Evolutionary conservation across 768 basidiomycete species (phyloP), one percentile per base, ranked within the genome.

Genomic region (Pilatotrama ljubarskyi): DNA sequence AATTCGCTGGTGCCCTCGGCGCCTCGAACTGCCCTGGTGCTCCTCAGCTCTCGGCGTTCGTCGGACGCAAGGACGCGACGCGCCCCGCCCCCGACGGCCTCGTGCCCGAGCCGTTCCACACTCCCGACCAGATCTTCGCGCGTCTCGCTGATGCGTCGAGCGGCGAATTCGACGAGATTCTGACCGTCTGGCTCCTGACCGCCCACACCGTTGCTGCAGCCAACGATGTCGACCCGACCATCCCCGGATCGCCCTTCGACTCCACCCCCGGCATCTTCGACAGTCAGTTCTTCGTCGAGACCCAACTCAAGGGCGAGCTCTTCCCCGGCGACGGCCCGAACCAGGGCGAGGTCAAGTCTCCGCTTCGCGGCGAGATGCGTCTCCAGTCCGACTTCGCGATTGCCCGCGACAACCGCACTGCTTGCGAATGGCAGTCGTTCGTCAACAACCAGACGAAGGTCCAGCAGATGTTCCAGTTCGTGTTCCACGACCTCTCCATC

Each of bases 11-110:
- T 18, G 63, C 63, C 13, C 35, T 64, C 24, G 63, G 58, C 18
- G 55, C 57, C 32, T 53, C 43, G 24, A 64, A 64, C 59, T 64
- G 63, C 48, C 69, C 74, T 15, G 78, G 77, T 56, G 76, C 74
- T 48, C 78, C 77, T 18, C 71, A 66, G 5, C 66, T 77, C 2
- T 64, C 68, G 49, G 78, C 77, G 65, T 67, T 77, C 22, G 67
- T 75, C 36, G 78, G 77, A 37, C 64, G 58, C 43, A 26, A 49
- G 37, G 58, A 58, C 32, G 64, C 67, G 0, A 63, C 65, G 36
- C 57, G 47, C 9, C 65, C 67, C 15, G 67, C 67, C n/a, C 65
- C 65, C 43, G 67, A 68, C 36, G 25, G 41, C 37, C 62, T 64
- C 11, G 65, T 68, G 47, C 67, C 67, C 14, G 67, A 68, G 61